Evolutionary conservation across 2,329 filamentous ascomycete species (phyloP).

Genomic region (Phaeosphaeria sp.): DNA sequence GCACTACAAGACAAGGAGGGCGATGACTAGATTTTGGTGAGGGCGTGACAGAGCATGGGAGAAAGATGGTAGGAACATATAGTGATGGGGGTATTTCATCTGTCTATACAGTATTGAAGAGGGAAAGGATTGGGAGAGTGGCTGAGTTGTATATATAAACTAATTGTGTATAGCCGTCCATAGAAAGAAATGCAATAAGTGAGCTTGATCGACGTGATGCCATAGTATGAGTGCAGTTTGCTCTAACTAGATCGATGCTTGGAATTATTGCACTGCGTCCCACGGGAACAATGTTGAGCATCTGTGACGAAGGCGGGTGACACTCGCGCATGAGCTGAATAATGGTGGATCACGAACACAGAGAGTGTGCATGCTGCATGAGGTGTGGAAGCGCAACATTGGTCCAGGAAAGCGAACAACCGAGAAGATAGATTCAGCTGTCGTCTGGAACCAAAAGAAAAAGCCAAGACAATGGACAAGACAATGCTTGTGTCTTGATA

Average conservation of each 20-base stretch:
- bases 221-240: too few species aligned
- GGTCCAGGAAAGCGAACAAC: too few species aligned
- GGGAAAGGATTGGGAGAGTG: not conserved
- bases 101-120: not conserved
- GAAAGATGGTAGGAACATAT: not conserved
- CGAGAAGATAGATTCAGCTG: not conserved
- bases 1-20: constrained; percentile 1
- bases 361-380: not conserved
- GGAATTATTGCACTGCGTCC: not conserved
- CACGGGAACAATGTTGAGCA: not conserved
- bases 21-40: not conserved
- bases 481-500: constrained; percentile 2
- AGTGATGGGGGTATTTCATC: not conserved
- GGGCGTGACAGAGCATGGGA: not conserved
- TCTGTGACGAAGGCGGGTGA: not conserved
- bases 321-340: not conserved
- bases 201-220: too few species aligned
- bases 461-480: not conserved
- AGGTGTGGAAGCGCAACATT: not conserved
- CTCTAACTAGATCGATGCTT: not conserved
- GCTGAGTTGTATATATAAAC: not conserved
- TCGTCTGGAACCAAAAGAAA: not conserved
- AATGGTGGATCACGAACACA: not conserved
- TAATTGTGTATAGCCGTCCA: not conserved
- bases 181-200: not conserved